A percentile compares a stretch with the other conserved stretches of the same genome.
These are phyloP conservation scores for Diplogelasinospora grovesii DNA, from an alignment of 495 filamentous ascomycete genomes.

Conservation along the genomic window DNA sequence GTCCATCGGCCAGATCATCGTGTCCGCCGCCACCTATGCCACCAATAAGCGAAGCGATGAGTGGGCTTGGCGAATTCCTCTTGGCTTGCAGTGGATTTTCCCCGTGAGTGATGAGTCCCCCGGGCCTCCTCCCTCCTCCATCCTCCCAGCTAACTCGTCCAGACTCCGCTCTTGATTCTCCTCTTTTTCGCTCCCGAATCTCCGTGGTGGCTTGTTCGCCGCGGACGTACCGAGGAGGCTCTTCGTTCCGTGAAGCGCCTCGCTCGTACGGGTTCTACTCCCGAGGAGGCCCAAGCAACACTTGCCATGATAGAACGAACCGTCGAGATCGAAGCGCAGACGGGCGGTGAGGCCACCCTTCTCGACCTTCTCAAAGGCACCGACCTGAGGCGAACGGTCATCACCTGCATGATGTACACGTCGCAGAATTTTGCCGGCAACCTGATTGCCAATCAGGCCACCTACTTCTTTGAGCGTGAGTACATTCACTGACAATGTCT, in stretches of 20 bases:
- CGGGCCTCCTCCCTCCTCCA: no score
- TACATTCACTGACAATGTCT: conserved; percentile 24
- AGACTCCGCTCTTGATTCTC: conserved; percentile 29
- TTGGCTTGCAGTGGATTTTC: conserved; percentile 44
- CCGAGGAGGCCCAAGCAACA: conserved; percentile 26
- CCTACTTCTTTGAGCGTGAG: conserved; percentile 31
- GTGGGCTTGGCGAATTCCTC: conserved; percentile 39
- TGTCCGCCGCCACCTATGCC: conserved; percentile 38
- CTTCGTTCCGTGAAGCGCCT: conserved; percentile 31
- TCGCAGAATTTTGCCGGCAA: conserved; percentile 29
- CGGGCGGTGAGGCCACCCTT: conserved; percentile 23
- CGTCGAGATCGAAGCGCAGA: conserved; percentile 20
- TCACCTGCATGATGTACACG: conserved; percentile 41
- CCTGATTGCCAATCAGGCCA: conserved; percentile 33
- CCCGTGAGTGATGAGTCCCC: no score
- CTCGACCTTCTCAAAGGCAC: conserved; percentile 39
- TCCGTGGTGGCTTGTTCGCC: conserved; percentile 43
- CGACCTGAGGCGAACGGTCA: conserved; percentile 40
- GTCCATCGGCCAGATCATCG: conserved; percentile 41
- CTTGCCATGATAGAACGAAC: conserved; percentile 31
- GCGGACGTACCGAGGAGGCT: conserved; percentile 37
- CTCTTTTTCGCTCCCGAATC: conserved; percentile 44
- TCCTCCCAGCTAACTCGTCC: no score
- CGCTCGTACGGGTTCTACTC: no score
- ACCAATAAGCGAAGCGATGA: conserved; percentile 29